Conservation (phyloP, 768 basidiomycete genomes). For the Kondoa malvinella region DNA sequence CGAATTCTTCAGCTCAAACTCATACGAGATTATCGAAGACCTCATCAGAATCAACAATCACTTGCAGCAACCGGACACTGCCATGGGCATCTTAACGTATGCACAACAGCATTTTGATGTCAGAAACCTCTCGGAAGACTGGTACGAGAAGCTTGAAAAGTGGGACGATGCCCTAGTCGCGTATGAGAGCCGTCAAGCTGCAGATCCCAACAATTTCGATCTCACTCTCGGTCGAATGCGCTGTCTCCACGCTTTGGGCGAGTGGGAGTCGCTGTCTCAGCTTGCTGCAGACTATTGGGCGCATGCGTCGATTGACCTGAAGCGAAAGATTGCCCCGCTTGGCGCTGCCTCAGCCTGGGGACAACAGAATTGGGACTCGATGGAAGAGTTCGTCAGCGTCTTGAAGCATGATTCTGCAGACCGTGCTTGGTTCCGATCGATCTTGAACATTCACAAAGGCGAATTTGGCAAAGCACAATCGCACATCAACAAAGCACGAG, state of each 20-base stretch:
- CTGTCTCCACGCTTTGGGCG: constrained; percentile 87
- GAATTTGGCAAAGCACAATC: constrained; percentile 77
- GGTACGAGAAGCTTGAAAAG: constrained; percentile 89
- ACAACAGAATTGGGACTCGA: constrained; percentile 86
- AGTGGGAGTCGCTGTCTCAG: constrained; percentile 79
- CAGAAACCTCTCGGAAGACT: constrained; percentile 72
- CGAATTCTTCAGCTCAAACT: constrained; percentile 85
- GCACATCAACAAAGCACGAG: constrained; percentile 83
- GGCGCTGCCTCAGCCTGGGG: constrained; percentile 97
- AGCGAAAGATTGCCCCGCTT: constrained; percentile 82
- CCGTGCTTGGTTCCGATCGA: constrained; percentile 86
- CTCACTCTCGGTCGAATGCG: constrained; percentile 81
- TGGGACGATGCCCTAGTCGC: constrained; percentile 86
- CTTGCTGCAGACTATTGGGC: constrained; percentile 80
- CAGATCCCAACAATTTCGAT: constrained; percentile 59
- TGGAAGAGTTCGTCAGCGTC: constrained; percentile 88
- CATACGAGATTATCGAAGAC: constrained; percentile 75
- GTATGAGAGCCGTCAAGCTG: constrained; percentile 59
- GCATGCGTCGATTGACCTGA: constrained; percentile 57
- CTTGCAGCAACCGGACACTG: constrained; percentile 91
- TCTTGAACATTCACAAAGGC: constrained; percentile 86
- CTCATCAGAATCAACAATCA: constrained; percentile 92
- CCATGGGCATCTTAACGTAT: constrained; percentile 84
- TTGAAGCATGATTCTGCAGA: constrained; percentile 90
- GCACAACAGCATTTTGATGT: constrained; percentile 80